These are phyloP conservation scores for Musa balbisiana DNA, from an alignment of 202 grass and related monocot species.

Conservation along the genomic window DNA sequence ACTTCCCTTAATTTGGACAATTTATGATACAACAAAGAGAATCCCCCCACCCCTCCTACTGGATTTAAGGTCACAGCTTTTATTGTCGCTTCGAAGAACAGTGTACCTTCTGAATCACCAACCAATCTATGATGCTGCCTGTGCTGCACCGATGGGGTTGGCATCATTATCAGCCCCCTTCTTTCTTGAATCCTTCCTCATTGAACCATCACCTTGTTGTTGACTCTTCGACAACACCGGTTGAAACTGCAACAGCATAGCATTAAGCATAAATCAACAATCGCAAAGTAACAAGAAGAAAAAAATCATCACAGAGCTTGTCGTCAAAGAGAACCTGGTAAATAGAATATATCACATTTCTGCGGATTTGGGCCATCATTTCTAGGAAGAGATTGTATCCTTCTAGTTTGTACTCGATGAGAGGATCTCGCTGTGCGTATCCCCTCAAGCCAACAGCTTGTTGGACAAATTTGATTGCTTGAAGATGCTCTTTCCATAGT, in stretches of 20 bases:
- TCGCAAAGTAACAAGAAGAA: not conserved
- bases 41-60: not conserved
- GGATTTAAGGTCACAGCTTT: not conserved
- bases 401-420: conserved; percentile 96
- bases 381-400: conserved; percentile 99
- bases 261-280: not conserved
- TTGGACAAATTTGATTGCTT: conserved; percentile 94
- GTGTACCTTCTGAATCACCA: not conserved
- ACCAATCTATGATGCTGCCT: not conserved
- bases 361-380: conserved; percentile 97
- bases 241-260: conserved; percentile 15
- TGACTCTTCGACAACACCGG: conserved; percentile 19
- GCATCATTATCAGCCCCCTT: conserved; percentile 11
- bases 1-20: not conserved
- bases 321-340: conserved; percentile 61
- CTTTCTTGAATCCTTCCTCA: conserved; percentile 2
- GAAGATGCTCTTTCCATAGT: conserved; percentile 96
- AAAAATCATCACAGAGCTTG: not conserved
- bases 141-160: conserved; percentile 12
- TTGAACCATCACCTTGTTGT: conserved; percentile 2
- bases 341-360: conserved; percentile 95
- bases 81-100: not conserved
- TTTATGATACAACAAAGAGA: not conserved
- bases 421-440: conserved; percentile 91
- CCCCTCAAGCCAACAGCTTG: conserved; percentile 96